Conservation (phyloP, 164 flowering plant genomes). For the Nymphaea thermarum region DNA sequence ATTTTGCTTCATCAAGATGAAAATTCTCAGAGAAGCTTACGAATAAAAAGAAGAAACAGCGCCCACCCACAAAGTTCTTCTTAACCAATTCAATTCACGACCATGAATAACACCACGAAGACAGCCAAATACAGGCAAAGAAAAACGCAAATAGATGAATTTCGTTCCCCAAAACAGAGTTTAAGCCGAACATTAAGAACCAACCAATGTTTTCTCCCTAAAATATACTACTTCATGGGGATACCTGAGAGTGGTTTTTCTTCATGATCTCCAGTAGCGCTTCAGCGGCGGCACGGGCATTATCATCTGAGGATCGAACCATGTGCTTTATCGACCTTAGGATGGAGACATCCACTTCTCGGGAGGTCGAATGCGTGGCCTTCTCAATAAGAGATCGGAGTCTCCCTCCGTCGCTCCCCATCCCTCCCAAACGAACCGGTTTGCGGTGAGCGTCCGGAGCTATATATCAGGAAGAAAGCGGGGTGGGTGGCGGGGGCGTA, state of each 20-base stretch:
- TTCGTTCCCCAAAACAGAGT: background rate
- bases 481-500: background rate
- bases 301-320: slow-evolving; percentile 69
- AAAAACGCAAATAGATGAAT: background rate
- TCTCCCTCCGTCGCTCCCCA: slow-evolving; percentile 22
- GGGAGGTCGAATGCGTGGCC: slow-evolving; percentile 63
- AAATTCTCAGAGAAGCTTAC: background rate
- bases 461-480: background rate
- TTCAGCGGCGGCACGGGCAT: slow-evolving; percentile 52
- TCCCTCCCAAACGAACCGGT: slow-evolving; percentile 1
- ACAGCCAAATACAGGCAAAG: background rate
- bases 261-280: slow-evolving; percentile 80
- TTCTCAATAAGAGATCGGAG: slow-evolving; percentile 55
- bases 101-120: background rate
- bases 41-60: background rate
- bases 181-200: too few species aligned
- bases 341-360: slow-evolving; percentile 64
- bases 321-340: slow-evolving; percentile 69
- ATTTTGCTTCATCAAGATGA: too few species aligned
- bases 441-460: background rate
- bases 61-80: background rate
- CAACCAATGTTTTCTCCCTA: background rate
- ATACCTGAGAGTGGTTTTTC: slow-evolving; percentile 75
- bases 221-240: background rate
- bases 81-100: background rate